Evolutionary conservation across 2,329 filamentous ascomycete species (phyloP), one percentile per base, ranked within the genome.

Genomic region (Xylariaceae sp.): DNA sequence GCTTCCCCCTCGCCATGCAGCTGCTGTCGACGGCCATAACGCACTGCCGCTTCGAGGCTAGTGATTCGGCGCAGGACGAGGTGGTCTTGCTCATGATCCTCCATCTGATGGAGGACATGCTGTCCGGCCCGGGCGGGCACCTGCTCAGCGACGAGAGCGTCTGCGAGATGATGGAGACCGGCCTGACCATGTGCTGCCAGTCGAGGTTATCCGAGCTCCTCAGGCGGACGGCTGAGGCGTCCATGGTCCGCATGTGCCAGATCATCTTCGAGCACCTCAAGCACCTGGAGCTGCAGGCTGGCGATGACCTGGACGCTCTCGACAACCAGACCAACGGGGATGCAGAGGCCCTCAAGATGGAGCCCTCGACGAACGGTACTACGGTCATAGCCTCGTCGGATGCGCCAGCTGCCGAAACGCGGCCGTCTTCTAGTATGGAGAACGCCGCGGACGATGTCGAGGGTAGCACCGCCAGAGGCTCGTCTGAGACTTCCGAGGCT

Each of bases 161-260:
- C 9, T 98, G 93, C 56, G 88, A 95, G 57, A 96, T 98, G 88
- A 96, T 98, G 90, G 92, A 94, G 57, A 90, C 88, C 2, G 92
- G 90, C 1, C 63, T 98, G 45, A 94, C 88, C 53, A 96, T 98
- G 68, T 98, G 92, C 66, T 98, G 90, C 43, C 89, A 96, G 53
- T 77, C 85, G 35, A 78, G 90, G 35, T 79, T 96, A 40, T 95
- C 89, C 8, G 89, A 95, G 50, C 79, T 96, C 4, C 66, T 98
- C 35, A 78, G 90, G 43, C 75, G 89, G 43, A 94, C 89, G 14
- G 92, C 92, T 2, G 92, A 98, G 60, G 92, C 94, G 53, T 83
- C 88, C 35, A 95, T 98, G 89, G 86, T 96, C 29, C 86, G 87
- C 46, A 98, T 98, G 92, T 96, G 92, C 55, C 92, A 98, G 61